Evolutionary conservation across 768 basidiomycete species (phyloP), one percentile per base, ranked within the genome.

Genomic region (Lyophyllum atratum): DNA sequence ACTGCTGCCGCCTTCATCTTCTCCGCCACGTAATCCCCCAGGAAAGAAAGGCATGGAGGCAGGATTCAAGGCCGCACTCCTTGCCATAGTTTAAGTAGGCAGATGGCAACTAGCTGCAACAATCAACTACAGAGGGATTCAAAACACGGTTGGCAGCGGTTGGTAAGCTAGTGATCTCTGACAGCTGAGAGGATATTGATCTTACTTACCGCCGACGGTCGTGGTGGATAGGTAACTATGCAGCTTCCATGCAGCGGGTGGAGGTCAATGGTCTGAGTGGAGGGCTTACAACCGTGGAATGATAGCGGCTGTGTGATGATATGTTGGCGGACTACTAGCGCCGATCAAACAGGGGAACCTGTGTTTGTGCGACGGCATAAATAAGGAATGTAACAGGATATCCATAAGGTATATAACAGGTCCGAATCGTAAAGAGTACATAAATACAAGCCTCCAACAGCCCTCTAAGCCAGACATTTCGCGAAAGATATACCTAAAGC

Each of bases 11-110:
- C 73, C 75, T 52, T 86, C 85, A 56, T 87, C 85, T 55, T 85
- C 86, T 64, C 68, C 75, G 62, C 77, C 67, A 61, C 85, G 84
- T 63, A 83, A 68, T 66, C 77, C 81, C 53, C 87, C 88, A 59
- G 91, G 91, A 70, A 91, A 91, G 81, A 93, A 93, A 49, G 91
- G 91, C 70, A 85, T 85, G 56, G 90, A 93, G 59, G 89, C 80
- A 61, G 91, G 90, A 72, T 92, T 92, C 65, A 92, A 76, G 58
- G 88, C 80, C 66, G 83, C 86, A 66, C 85, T 89, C 80, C 84
- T 85, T 60, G 88, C 85, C 86, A 91, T 89, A 68, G 73, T 75
- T 68, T 62, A 63, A 57, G 60, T 68, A 59, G 60, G 61, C 61
- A 64, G 68, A 67, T 69, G 72, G 63, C 71, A 70, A 72, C 68